A percentile compares a stretch with the other conserved stretches of the same genome.
These are phyloP conservation scores for Vanrija humicola DNA, from an alignment of 1,284 basidiomycete species.

Conservation along the genomic window DNA sequence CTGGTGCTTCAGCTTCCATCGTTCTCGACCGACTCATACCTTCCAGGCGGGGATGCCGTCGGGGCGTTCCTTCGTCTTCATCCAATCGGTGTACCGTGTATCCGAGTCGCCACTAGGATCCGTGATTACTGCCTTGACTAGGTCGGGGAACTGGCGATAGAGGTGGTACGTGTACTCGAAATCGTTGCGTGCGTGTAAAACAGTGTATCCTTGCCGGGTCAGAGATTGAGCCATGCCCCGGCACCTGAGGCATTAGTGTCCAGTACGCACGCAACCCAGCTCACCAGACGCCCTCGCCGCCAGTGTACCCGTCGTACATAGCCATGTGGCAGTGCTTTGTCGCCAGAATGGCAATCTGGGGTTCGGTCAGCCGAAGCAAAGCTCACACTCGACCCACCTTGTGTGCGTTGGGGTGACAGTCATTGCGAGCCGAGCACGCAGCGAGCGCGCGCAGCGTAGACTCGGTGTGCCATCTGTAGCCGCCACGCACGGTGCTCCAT, in stretches of 20 bases:
- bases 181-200: slow-evolving; percentile 18
- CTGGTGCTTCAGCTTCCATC: slow-evolving; percentile 5
- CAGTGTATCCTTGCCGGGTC: slow-evolving; percentile 22
- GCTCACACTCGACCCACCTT: too few species aligned
- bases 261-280: neutral
- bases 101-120: slow-evolving; percentile 4
- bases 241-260: slow-evolving; percentile 1
- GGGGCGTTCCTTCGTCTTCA: slow-evolving; percentile 11
- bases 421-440: too few species aligned
- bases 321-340: slow-evolving; percentile 13
- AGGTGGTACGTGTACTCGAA: slow-evolving; percentile 26
- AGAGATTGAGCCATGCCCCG: slow-evolving; percentile 10
- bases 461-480: too few species aligned
- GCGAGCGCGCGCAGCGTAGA: too few species aligned
- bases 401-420: too few species aligned
- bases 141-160: slow-evolving; percentile 22
- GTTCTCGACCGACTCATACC: slow-evolving; percentile 11
- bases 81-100: slow-evolving; percentile 6
- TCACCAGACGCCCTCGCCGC: slow-evolving; percentile 14
- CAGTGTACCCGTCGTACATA: slow-evolving; percentile 6
- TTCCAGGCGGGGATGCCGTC: slow-evolving; percentile 30
- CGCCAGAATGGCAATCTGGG: slow-evolving; percentile 6
- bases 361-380: too few species aligned
- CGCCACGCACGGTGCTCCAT: too few species aligned
- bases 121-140: slow-evolving; percentile 19